These are phyloP conservation scores for Citrus medica DNA, from an alignment of 345 rosid species.

Conservation along the genomic window DNA sequence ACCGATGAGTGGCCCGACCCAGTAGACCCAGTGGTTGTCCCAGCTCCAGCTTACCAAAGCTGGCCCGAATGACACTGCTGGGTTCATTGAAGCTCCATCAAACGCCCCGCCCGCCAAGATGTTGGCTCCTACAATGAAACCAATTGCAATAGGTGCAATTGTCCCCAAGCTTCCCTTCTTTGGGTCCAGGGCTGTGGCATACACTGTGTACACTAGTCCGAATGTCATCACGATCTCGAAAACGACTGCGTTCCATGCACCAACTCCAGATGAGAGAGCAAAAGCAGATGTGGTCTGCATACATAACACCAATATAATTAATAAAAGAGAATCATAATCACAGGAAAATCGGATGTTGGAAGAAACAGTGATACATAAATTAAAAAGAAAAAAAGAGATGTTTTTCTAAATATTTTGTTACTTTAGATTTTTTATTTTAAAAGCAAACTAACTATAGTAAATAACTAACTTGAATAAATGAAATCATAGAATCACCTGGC, in stretches of 20 bases:
- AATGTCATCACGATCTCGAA: slow-evolving; percentile 96
- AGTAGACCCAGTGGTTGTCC: slow-evolving; percentile 90
- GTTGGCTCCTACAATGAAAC: slow-evolving; percentile 91
- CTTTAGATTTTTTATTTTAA: not conserved
- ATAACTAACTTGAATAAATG: not conserved
- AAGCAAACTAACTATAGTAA: not conserved
- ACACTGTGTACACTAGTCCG: slow-evolving; percentile 85
- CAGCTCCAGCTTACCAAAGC: slow-evolving; percentile 92
- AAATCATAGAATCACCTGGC: slow-evolving; percentile 52
- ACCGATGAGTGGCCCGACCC: slow-evolving; percentile 85
- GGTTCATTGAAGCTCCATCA: slow-evolving; percentile 97
- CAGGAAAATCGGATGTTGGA: no score
- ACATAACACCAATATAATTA: no score
- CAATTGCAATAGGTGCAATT: slow-evolving; percentile 79
- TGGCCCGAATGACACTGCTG: slow-evolving; percentile 92
- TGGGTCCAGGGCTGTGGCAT: slow-evolving; percentile 90
- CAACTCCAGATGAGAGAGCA: slow-evolving; percentile 66
- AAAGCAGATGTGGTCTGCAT: slow-evolving; percentile 52
- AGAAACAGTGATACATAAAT: no score
- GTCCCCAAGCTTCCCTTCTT: slow-evolving; percentile 71
- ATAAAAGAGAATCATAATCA: no score
- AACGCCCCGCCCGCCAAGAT: slow-evolving; percentile 88
- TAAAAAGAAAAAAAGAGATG: no score
- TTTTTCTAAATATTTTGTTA: no score
- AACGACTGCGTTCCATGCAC: slow-evolving; percentile 71